phyloP scores from a whole-genome alignment of 495 filamentous ascomycete species.

The Tetracladium marchalianum region DNA sequence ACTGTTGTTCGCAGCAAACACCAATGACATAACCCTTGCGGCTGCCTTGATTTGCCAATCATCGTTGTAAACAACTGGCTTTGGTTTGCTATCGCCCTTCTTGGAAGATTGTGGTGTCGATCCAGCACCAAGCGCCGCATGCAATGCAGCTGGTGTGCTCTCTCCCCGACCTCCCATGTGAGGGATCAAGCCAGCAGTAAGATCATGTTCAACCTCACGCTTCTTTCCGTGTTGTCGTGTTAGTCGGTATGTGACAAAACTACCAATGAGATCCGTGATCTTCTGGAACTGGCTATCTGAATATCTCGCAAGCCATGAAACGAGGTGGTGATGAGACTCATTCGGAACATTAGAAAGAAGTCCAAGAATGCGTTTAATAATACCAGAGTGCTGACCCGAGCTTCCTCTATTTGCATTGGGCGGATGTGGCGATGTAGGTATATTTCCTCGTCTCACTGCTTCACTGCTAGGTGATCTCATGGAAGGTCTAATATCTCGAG shows the following conservation, averaged over 20 bases:
- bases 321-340: conserved; percentile 71
- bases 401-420: conserved; percentile 16
- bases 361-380: conserved; percentile 80
- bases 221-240: conserved; percentile 63
- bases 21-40: conserved; percentile 67
- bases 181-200: conserved; percentile 59
- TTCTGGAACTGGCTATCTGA: conserved; percentile 58
- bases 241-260: conserved; percentile 78
- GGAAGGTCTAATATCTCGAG: background rate
- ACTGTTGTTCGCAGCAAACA: conserved; percentile 76
- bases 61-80: conserved; percentile 59
- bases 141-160: conserved; percentile 57
- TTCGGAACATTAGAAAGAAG: conserved; percentile 66
- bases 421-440: background rate
- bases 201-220: conserved; percentile 42
- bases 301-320: conserved; percentile 75
- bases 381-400: conserved; percentile 60
- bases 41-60: conserved; percentile 90
- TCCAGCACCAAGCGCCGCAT: conserved; percentile 60
- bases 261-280: conserved; percentile 63
- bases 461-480: background rate
- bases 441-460: background rate
- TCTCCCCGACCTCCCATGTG: conserved; percentile 51
- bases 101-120: conserved; percentile 25
- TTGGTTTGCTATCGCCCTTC: conserved; percentile 40